Percentiles rank a stretch among this genome's conserved stretches.
phyloP scores from a whole-genome alignment of 2,329 filamentous ascomycete genomes.

The Tolypocladium tropicale region DNA sequence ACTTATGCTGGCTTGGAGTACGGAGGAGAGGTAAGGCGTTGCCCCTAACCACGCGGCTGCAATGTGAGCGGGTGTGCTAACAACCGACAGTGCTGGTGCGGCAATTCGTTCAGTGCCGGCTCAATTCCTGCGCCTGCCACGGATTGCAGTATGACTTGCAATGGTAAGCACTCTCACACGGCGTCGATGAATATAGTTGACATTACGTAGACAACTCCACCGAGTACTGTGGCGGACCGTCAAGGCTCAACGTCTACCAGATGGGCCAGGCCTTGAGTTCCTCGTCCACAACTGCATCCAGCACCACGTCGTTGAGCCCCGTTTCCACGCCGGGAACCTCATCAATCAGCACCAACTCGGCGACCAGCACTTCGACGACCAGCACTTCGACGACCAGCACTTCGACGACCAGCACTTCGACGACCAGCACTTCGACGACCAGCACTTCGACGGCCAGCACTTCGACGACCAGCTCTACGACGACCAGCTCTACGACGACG shows the following conservation, averaged over 20 bases:
- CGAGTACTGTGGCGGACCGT: slow-evolving; percentile 24
- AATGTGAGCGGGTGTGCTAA: not conserved
- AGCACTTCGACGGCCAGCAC: not conserved
- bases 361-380: slow-evolving; percentile 3
- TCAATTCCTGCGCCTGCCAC: slow-evolving; percentile 16
- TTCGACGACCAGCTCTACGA: slow-evolving; percentile 13
- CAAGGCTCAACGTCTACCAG: slow-evolving; percentile 25
- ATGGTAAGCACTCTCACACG: slow-evolving; percentile 9
- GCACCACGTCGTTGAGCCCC: slow-evolving; percentile 3
- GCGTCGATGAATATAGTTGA: not conserved
- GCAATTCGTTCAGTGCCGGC: slow-evolving; percentile 15
- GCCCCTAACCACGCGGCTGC: no score
- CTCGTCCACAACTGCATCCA: not conserved
- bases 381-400: slow-evolving; percentile 12
- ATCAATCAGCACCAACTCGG: slow-evolving; percentile 8
- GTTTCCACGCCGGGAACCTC: not conserved
- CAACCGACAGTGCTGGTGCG: slow-evolving; percentile 23
- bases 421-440: slow-evolving; percentile 13
- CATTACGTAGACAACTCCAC: slow-evolving; percentile 16
- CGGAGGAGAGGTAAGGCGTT: slow-evolving; percentile 21
- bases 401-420: slow-evolving; percentile 6
- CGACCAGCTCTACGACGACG: no score
- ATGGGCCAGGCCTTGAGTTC: slow-evolving; percentile 4
- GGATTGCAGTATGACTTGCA: slow-evolving; percentile 25
- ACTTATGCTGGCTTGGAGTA: slow-evolving; percentile 26